phyloP scores from a whole-genome alignment of 2,329 filamentous ascomycete species.

The Stagonosporopsis rhizophila region DNA sequence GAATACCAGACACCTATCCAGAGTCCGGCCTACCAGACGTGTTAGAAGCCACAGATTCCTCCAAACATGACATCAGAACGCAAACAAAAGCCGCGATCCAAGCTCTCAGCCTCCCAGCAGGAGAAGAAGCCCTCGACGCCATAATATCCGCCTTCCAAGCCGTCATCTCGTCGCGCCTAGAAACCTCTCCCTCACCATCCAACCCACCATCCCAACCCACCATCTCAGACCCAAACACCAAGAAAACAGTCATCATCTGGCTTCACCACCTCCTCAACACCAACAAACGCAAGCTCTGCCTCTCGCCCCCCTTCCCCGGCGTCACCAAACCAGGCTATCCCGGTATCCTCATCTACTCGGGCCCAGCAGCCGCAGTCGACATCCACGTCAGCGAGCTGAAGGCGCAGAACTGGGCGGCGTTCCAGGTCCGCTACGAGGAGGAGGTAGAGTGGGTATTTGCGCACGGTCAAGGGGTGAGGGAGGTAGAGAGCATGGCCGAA shows the following conservation, averaged over 20 bases:
- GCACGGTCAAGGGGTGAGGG: conserved; percentile 50
- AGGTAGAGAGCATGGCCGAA: conserved; percentile 56
- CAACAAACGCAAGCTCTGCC: conserved; percentile 55
- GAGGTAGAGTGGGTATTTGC: conserved; percentile 49
- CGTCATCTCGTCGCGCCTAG: conserved; percentile 22
- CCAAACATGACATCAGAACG: conserved; percentile 49
- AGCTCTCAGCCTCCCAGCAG: conserved; percentile 38
- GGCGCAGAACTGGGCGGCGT: conserved; percentile 55
- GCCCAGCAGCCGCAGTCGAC: conserved; percentile 46
- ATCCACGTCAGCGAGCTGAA: conserved; percentile 54
- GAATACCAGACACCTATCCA: conserved; percentile 52
- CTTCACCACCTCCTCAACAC: conserved; percentile 57
- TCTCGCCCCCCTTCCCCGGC: conserved; percentile 50
- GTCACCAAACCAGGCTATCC: conserved; percentile 58
- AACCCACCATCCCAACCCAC: not conserved
- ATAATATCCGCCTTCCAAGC: conserved; percentile 51
- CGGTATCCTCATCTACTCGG: conserved; percentile 54
- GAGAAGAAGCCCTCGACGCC: conserved; percentile 54
- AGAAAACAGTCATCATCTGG: conserved; percentile 53
- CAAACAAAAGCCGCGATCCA: conserved; percentile 39
- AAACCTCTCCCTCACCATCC: not conserved
- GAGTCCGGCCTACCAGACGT: conserved; percentile 47
- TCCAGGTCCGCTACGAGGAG: conserved; percentile 53
- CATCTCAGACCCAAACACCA: conserved; percentile 12
- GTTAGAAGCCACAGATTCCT: conserved; percentile 45